These are phyloP conservation scores for Diaporthe vaccinii DNA, from an alignment of 2,329 filamentous ascomycete genomes.

Conservation along the genomic window DNA sequence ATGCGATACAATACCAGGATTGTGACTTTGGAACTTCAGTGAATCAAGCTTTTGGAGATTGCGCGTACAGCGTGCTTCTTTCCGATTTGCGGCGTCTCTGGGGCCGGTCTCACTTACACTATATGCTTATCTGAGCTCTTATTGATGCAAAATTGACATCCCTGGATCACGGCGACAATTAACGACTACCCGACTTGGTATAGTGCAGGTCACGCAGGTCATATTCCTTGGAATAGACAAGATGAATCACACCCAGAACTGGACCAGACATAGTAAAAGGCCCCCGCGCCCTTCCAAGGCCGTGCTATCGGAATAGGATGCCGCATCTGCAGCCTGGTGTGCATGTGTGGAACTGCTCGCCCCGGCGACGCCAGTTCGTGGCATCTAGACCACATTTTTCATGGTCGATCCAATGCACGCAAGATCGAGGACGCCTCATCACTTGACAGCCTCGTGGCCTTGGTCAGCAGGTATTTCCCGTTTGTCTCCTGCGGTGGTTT, in stretches of 20 bases:
- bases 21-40: background rate
- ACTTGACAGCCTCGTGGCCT: background rate
- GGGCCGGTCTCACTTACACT: background rate
- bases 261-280: background rate
- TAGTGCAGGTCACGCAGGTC: background rate
- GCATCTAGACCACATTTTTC: background rate
- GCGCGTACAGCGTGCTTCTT: background rate
- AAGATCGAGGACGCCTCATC: background rate
- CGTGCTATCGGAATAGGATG: background rate
- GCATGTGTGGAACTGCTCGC: background rate
- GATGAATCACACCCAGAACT: background rate
- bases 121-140: background rate
- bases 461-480: background rate
- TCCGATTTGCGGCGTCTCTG: background rate
- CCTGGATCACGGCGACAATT: background rate
- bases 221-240: background rate
- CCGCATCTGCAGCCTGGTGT: background rate
- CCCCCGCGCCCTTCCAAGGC: background rate
- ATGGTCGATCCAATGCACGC: background rate
- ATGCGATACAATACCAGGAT: background rate
- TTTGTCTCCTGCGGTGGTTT: slow-evolving; percentile 8
- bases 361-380: background rate
- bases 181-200: background rate
- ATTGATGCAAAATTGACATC: slow-evolving; percentile 24
- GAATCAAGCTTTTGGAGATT: background rate